Base-by-base conservation (phyloP, 2,329 filamentous ascomycete species). In the Scytalidium sp. region DNA sequence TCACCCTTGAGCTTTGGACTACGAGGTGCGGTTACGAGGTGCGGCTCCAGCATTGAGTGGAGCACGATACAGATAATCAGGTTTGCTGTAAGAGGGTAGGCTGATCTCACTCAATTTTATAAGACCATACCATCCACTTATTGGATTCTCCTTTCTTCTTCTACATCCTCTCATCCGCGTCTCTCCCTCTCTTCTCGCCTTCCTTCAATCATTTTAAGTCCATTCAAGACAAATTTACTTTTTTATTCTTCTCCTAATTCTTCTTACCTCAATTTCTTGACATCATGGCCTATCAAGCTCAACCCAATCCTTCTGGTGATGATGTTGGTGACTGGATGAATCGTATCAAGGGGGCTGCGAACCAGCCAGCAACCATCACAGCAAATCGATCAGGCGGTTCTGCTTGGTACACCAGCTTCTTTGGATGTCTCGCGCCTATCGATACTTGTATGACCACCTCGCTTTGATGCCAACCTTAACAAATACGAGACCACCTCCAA, bases 401-500 rank as follows among this genome's bases (percentile, higher is more conserved):
- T 17, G 48, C 46, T 45, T 60, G 59, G 58, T 19, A 48, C 43
- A 27, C 47, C 20, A 23, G 46, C 10, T 52, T 64, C 29, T 58
- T 58, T 45, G 57, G 41, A n/a, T 64, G 57, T 52, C 60, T 58
- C 50, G 27, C 21, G n/a, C 61, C 62, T 15, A 50, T 57, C 41
- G 56, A 56, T 53, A 51, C 56, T 9, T 61, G 52, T 52, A 50
- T 39, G 44, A 46, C 22, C 43, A 20, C 40, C 3, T 42, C 15
- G 21, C 7, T 15, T 36, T 36, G 6, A n/a, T 25, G 2, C 19
- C 20, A n/a, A n/a, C n/a, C n/a, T n/a, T n/a, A n/a, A n/a, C n/a
- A n/a, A n/a, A n/a, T n/a, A n/a, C n/a, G n/a, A n/a, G n/a, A n/a
- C n/a, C n/a, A n/a, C n/a, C n/a, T n/a, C n/a, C n/a, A n/a, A n/a